Evolutionary conservation across 2,329 filamentous ascomycete species (phyloP), one percentile per base, ranked within the genome.

Genomic region (Monosporascus cannonballus): DNA sequence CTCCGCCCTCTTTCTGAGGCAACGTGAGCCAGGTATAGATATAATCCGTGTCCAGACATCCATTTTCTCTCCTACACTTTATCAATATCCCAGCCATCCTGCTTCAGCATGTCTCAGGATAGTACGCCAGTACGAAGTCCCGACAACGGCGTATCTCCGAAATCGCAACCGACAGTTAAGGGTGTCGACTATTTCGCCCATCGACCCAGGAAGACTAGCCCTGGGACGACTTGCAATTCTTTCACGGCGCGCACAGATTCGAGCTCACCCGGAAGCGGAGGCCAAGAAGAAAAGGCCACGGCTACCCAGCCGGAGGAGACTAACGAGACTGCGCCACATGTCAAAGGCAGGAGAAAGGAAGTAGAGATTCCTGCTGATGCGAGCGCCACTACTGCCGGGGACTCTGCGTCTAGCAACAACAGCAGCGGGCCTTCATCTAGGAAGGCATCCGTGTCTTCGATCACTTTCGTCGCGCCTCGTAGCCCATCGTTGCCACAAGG

Each of bases 401-500:
- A 71, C 53, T 67, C 69, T 9, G 60, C 64, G 20, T 70, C 72
- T 51, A 67, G 69, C 54, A 63, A 65, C 53, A 63, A 64, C 47
- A 67, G 64, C 55, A 68, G 61, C 59, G 66, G 60, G 27, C 59
- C 63, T 14, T 57, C 68, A 48, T 70, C 70, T 45, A 69, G 74
- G 48, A 78, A 77, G 57, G 70, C 70, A 14, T 81, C 78, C 2
- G 64, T 71, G 34, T 73, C 74, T 30, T 79, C 75, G 15, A 71
- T 81, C 50, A 71, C 70, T 8, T 80, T 80, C 58, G 73, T 71
- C 3, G 64, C 67, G n/a, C 71, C 71, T 27, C 64, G 62, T 1
- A 71, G 78, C 56, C 74, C 73, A 4, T 67, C 68, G 20, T 65
- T 80, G 18, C 76, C 77, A 4, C 77, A 79, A 55, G 77, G 77